Base-by-base conservation (phyloP, 805 yeast genomes). In the Yarrowia osloensis region DNA sequence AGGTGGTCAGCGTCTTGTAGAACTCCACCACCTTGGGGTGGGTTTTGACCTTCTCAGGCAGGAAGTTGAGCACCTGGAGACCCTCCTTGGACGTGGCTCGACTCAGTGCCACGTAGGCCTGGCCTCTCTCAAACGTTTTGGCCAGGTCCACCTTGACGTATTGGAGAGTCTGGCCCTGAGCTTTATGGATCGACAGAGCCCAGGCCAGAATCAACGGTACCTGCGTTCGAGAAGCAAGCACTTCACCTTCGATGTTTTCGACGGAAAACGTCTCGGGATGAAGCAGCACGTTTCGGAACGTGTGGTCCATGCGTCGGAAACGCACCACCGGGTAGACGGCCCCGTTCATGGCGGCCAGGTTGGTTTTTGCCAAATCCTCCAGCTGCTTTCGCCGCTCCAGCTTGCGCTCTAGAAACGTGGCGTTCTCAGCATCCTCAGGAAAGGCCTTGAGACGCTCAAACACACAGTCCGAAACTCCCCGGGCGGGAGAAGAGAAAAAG, bases 171-270 rank as follows among this genome's bases (percentile, higher is more conserved):
- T 94, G 93, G 0, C 99, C 99, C 76, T 94, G 99, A 0, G 98
- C 87, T 78, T 95, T 94, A 75, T 95, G 99, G 52, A 95, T 93
- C 0, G 98, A 92, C 50, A 95, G 77, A 0, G 99, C 92, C 98
- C 98, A 95, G 0, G 99, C 97, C n/a, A 93, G 79, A 72, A 94
- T 87, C 65, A 95, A 78, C 0, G 99, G 99, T 1, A 95, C 71
- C 74, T 95, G 99, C 0, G 82, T 80, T 72, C 98, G 81, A 1
- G 88, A 81, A 0, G 90, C 97, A 15, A 91, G 71, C 0, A 88
- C 85, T 9, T 81, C 81, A 22, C 88, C 91, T 26, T 81, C 78
- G 63, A 89, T 91, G 76, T 91, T 96, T 70, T 88, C 94, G 24
- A 90, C 80, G 0, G 82, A 83, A 91, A 97, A 94, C 15, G 81